These are phyloP conservation scores for Triticum dicoccoides DNA, from an alignment of 176 grass and related monocot genomes.

Conservation along the genomic window DNA sequence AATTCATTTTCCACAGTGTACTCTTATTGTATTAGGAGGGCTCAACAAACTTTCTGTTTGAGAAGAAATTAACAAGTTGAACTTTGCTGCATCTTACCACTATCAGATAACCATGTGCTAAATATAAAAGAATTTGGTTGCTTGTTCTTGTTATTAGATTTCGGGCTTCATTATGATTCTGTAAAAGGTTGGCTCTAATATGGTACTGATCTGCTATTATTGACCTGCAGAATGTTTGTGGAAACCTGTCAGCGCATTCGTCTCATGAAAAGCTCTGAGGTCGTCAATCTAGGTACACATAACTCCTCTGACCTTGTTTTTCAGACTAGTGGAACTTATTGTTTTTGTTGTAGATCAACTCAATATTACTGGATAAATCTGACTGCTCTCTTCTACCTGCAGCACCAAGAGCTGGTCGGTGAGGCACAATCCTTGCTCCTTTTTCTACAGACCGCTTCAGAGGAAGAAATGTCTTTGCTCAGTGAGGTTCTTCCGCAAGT, in stretches of 20 bases:
- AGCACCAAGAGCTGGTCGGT: conserved; percentile 61
- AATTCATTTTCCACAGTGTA: background rate
- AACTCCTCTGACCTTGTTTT: conserved; percentile 6
- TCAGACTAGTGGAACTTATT: background rate
- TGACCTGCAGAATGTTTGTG: conserved; percentile 67
- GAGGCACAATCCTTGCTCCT: conserved; percentile 5
- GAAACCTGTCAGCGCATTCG: conserved; percentile 70
- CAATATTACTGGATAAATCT: background rate
- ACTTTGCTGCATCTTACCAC: background rate
- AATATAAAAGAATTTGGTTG: too few relatives aligned
- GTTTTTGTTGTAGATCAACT: background rate
- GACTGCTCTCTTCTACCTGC: conserved; percentile 12
- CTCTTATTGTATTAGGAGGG: background rate
- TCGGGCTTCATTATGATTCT: background rate
- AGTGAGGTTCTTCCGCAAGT: conserved; percentile 28
- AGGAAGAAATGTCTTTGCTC: conserved; percentile 23
- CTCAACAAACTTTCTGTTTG: conserved; percentile 21
- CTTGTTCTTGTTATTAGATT: background rate
- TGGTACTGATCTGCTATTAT: conserved; percentile 21
- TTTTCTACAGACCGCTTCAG: conserved; percentile 1
- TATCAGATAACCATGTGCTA: background rate
- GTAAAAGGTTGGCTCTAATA: background rate
- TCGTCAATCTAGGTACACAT: conserved; percentile 51
- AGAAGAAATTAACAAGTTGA: background rate
- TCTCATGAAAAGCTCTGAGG: conserved; percentile 85